These are phyloP conservation scores for Heterococcus sp. DNA, from an alignment of 108 stramenopile species.

Conservation along the genomic window DNA sequence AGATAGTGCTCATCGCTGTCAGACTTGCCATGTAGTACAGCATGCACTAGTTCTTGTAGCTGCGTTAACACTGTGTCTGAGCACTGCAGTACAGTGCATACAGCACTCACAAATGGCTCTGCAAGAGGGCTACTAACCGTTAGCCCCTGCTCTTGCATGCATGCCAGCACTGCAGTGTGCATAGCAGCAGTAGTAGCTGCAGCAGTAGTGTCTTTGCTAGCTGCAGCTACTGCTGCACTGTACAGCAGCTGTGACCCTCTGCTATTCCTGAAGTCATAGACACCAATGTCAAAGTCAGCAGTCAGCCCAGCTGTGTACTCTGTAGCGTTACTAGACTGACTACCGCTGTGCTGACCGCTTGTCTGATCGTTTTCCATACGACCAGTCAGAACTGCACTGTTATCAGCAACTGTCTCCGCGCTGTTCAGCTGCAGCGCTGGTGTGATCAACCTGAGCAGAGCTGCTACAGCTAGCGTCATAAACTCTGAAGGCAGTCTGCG, in stretches of 20 bases:
- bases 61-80: constrained; percentile 2
- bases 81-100: constrained; percentile 1
- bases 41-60: constrained; percentile 2
- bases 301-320: constrained; percentile 6
- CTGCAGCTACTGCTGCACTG: neutral
- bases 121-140: neutral
- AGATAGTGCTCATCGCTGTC: neutral
- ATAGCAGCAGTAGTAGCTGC: neutral
- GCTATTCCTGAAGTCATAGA: neutral
- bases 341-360: too few species aligned
- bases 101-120: neutral
- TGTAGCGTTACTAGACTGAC: too few species aligned
- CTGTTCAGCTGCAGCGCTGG: constrained; percentile 50
- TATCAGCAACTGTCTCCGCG: too few species aligned
- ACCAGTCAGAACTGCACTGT: neutral
- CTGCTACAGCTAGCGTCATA: constrained; percentile 76
- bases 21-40: too few species aligned
- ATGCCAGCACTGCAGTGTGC: too few species aligned
- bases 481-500: constrained; percentile 19
- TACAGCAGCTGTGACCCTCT: neutral
- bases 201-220: neutral
- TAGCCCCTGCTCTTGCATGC: constrained; percentile 1
- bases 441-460: constrained; percentile 73
- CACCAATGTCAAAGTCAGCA: neutral
- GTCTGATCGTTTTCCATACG: neutral